Evolutionary conservation across 2,329 filamentous ascomycete genomes (phyloP), one percentile per base, ranked within the genome.

Genomic region (Daldinia eschscholtzii): DNA sequence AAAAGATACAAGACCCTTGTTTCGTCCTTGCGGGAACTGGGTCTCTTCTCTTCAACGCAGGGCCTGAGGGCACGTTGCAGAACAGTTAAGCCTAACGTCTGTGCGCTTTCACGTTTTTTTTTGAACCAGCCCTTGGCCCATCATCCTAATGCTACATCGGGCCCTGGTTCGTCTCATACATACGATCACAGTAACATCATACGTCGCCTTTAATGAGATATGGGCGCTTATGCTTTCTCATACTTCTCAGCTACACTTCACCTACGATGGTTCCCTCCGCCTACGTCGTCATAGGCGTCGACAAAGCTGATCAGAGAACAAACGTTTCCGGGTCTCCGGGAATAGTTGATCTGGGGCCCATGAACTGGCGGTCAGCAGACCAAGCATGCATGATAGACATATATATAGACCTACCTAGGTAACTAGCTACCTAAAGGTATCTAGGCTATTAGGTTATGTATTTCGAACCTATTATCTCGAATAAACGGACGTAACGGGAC

Each of bases 301-400:
- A 39, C 9, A 44, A 39, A 55, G 44, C 59, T 55, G 63, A 64
- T 65, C 44, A 44, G 58, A 57, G 46, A 67, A 63, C 28, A 15
- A 72, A 70, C 65, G 72, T 74, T 70, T 74, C 74, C 65, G 71
- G 72, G 70, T 71, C 72, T 68, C 73, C 70, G 74, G 76, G 74
- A 76, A 73, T 68, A 72, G 58, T 64, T 64, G 66, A 71, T 74
- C 68, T 74, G 70, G 73, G 74, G 71, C 69, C 76, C 78, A 80
- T 80, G 81, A 84, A 85, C 81, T 85, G 82, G 83, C 83, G 83
- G 83, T 85, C 83, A 85, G 77, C 82, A 84, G 77, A 75, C 78
- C 46, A 39, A 42, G 37, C 41, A 61, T 64, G 67, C 64, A 77
- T 78, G 76, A 70, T 72, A 52, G 52, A 52, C 48, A 59, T 23